phyloP scores from a whole-genome alignment of 495 filamentous ascomycete genomes.

The Aspergillus egyptiacus region DNA sequence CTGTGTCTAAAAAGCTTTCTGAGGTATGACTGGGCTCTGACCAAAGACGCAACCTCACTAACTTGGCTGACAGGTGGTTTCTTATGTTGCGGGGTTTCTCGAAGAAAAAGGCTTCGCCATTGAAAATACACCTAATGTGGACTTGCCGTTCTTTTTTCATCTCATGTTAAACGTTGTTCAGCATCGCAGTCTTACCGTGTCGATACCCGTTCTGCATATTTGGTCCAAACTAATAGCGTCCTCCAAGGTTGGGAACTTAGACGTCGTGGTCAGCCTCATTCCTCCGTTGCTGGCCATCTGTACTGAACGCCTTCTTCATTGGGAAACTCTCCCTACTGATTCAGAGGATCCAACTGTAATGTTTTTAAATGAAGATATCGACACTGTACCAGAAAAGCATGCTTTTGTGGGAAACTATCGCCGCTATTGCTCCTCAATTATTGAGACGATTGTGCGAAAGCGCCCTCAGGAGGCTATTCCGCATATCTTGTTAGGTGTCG shows the following conservation, averaged over 20 bases:
- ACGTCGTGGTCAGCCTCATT: conserved; percentile 62
- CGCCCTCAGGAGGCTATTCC: conserved; percentile 77
- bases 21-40: conserved; percentile 53
- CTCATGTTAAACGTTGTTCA: conserved; percentile 74
- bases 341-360: conserved; percentile 71
- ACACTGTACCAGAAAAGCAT: conserved; percentile 89
- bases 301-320: conserved; percentile 70
- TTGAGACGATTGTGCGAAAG: conserved; percentile 75
- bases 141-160: conserved; percentile 71
- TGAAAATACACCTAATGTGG: conserved; percentile 44
- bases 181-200: conserved; percentile 82
- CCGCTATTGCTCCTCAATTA: conserved; percentile 76
- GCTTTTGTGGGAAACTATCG: conserved; percentile 97
- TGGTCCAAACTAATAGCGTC: conserved; percentile 78
- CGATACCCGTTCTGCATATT: conserved; percentile 83
- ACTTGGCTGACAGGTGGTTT: conserved; percentile 58
- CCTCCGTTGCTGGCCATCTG: conserved; percentile 73
- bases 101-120: conserved; percentile 65
- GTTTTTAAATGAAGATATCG: conserved; percentile 86
- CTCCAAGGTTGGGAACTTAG: conserved; percentile 55
- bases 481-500: conserved; percentile 74
- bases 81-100: conserved; percentile 75
- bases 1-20: conserved; percentile 85
- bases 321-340: conserved; percentile 76
- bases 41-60: not conserved